Conservation (phyloP, 345 rosid genomes). For the Cardiospermum halicacabum region DNA sequence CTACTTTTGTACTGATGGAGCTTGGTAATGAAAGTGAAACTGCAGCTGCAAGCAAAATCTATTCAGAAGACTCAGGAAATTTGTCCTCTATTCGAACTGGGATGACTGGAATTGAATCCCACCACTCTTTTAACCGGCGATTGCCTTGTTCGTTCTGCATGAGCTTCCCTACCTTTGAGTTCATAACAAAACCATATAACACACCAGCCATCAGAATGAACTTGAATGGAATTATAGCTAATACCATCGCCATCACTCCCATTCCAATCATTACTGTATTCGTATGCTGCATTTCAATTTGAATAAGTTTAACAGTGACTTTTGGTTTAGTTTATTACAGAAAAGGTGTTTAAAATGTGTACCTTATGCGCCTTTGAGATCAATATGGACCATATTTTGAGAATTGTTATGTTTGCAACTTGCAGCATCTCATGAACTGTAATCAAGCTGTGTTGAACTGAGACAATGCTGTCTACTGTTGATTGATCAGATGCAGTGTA, state of each 20-base stretch:
- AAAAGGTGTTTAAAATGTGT: background rate
- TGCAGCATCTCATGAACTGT: slow-evolving; percentile 51
- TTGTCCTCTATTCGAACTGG: slow-evolving; percentile 48
- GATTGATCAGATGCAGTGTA: slow-evolving; percentile 52
- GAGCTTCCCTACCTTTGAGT: slow-evolving; percentile 44
- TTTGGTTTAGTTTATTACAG: slow-evolving; percentile 7
- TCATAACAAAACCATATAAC: slow-evolving; percentile 34
- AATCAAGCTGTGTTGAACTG: slow-evolving; percentile 64
- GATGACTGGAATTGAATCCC: slow-evolving; percentile 78
- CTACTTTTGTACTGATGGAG: background rate
- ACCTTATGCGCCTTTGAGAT: slow-evolving; percentile 65
- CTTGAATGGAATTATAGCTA: slow-evolving; percentile 60
- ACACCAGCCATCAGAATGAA: slow-evolving; percentile 35
- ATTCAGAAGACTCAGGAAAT: slow-evolving; percentile 3
- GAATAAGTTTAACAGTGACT: background rate
- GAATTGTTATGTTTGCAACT: slow-evolving; percentile 45
- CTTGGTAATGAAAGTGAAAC: background rate
- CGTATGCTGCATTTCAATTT: slow-evolving; percentile 53
- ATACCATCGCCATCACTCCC: slow-evolving; percentile 37
- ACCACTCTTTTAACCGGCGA: slow-evolving; percentile 77
- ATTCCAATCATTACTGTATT: slow-evolving; percentile 43
- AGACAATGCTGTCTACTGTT: slow-evolving; percentile 66
- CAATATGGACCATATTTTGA: slow-evolving; percentile 69
- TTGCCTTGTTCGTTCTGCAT: slow-evolving; percentile 45
- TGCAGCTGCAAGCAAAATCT: background rate